Evolutionary conservation across 345 rosid genomes (phyloP).

Genomic region (sweet orange (Citrus sinensis)): DVS_A1.0 CM039169.1:26346501-26347000

Average conservation of each 20-base stretch:
- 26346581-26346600: constrained; percentile 95
- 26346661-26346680: neutral
- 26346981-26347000: constrained; percentile 99
- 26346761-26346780: constrained; percentile 88
- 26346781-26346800: constrained; percentile 84
- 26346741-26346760: constrained; percentile 89
- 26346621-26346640: constrained; percentile 70
- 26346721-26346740: constrained; percentile 15
- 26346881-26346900: neutral
- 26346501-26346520: neutral
- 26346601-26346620: constrained; percentile 99
- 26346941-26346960: constrained; percentile 36
- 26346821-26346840: constrained; percentile 11
- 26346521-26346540: neutral
- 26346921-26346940: neutral
- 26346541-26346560: neutral
- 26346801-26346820: constrained; percentile 95
- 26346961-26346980: constrained; percentile 76
- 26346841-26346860: constrained; percentile 10
- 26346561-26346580: constrained; percentile 50
- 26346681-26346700: neutral
- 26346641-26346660: constrained; percentile 2
- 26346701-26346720: constrained; percentile 9
- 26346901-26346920: too few relatives aligned
- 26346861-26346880: neutral